Evolutionary conservation across 768 basidiomycete genomes (phyloP), one percentile per base, ranked within the genome.

Genomic region (Leccinum fibrillosum): DNA sequence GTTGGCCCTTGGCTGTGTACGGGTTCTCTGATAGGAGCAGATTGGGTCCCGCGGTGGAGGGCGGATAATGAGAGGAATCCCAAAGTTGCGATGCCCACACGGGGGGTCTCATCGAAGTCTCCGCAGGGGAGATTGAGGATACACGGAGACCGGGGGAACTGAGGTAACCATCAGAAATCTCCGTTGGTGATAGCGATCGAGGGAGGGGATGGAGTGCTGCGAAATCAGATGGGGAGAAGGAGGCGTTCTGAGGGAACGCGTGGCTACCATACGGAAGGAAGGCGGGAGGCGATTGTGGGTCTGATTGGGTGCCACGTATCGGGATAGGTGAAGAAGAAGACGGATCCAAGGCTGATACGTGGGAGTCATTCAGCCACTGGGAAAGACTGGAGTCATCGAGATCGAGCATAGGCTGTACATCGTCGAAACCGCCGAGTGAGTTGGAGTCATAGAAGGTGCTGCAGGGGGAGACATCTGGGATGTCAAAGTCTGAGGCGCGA

Each of bases 61-160:
- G 73, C 2, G 78, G 70, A 49, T 79, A 75, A 51, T 75, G 75
- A n/a, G 80, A 73, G 5, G 76, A 65, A 55, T 85, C 82, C 82
- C 83, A 90, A 30, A 88, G 75, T 59, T 89, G 85, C 9, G 83
- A 73, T 13, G 84, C 84, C 89, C 89, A 90, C 2, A 76, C 65
- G 1, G 89, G 88, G 5, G 85, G 77, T 53, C 77, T 78, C 26
- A 84, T 71, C 32, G 84, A 79, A 5, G 82, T 82, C 49, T 88
- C 85, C 17, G 79, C 77, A 15, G 88, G 85, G 7, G 86, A 84
- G 56, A 86, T 78, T 1, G 88, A 86, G 26, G 78, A 73, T 11
- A 84, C 72, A 42, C 77, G 76, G 53, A 77, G 79, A 42, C 78
- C 73, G 45, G 74, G 73, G 2, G 70, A 72, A 60, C 76, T 68